Evolutionary conservation across 768 basidiomycete species (phyloP), one percentile per base, ranked within the genome.

Genomic region (Kwoniella sp.): DNA sequence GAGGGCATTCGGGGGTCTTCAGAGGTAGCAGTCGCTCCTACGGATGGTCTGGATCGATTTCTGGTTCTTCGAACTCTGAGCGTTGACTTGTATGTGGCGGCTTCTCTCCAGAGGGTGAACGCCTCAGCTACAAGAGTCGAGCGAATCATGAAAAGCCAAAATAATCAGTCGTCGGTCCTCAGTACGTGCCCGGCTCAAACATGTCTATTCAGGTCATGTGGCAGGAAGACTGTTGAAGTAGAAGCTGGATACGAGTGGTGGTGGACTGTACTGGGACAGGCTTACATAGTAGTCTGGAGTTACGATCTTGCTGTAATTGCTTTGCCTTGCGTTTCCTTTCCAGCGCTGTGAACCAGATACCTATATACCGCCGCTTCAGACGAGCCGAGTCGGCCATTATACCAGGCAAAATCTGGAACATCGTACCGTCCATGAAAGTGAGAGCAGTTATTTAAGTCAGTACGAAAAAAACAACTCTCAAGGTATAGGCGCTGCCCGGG

Each of bases 61-160:
- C 67, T 54, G 17, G 27, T 56, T 13, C 60, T 26, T 46, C 40
- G 40, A 10, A 15, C 40, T 19, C 55, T 51, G 21, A 58, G 19
- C 17, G 68, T 58, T 1, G 50, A 49, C 53, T 50, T 58, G 40
- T 40, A 27, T n/a, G n/a, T 30, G 29, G 60, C 47, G 17, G 61
- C 64, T n/a, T 72, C 65, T 47, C 52, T 51, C 65, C 68, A 68
- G 7, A 65, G 27, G 10, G 24, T 49, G 21, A 69, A 63, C 0
- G 46, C 60, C 21, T 69, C 68, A 36, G 29, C 68, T 69, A 40
- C n/a, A n/a, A n/a, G n/a, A n/a, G n/a, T n/a, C n/a, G n/a, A n/a
- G n/a, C n/a, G n/a, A n/a, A n/a, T n/a, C n/a, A 1, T 22, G 36
- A 2, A 17, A 27, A 47, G n/a, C n/a, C n/a, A 25, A 12, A 47